Base-by-base conservation (phyloP, 1,284 basidiomycete genomes). In the Leucoagaricus sp. region DNA sequence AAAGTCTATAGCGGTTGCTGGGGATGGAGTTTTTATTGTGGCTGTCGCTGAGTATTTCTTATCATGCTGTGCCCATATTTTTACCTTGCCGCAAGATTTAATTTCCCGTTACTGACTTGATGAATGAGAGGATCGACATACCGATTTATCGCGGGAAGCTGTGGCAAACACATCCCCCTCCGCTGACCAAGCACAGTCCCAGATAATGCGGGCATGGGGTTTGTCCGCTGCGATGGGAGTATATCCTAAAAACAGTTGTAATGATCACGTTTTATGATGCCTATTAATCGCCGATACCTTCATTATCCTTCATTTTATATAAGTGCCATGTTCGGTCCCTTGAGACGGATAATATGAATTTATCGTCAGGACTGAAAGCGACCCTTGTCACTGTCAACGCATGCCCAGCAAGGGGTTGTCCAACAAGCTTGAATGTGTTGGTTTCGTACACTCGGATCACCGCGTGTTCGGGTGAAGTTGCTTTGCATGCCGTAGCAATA, bases 101-200 rank as follows among this genome's bases (percentile, higher is more conserved):
- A 36, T n/a, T 26, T 31, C n/a, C 5, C 21, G 12, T 21, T 33
- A 31, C 15, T 23, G 40, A 41, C 8, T 21, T n/a, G 13, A 48
- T 19, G 13, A 44, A 34, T 19, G 2, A 33, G 6, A n/a, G 19
- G 23, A 28, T 3, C 34, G 25, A 58, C 82, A 55, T 61, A 93
- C 94, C n/a, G 89, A 94, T 76, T 96, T 98, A 72, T 99, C 96
- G 45, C 97, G 82, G 4, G 95, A 96, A 1, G 94, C 96, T 1
- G 97, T 99, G 1, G 86, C 94, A 69, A 99, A 99, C 5, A 87
- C 65, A 58, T 86, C 80, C 4, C 84, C 84, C 63, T 91, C 86
- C 1, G 69, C 65, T 1, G 87, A 78, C 93, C 95, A 99, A 21
- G 86, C 84, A 65, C 89, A 92, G 69, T 99, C 97, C 93, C 97